Base-by-base conservation (phyloP, 352 stramenopile species). In the Pythium chondricola region DNA sequence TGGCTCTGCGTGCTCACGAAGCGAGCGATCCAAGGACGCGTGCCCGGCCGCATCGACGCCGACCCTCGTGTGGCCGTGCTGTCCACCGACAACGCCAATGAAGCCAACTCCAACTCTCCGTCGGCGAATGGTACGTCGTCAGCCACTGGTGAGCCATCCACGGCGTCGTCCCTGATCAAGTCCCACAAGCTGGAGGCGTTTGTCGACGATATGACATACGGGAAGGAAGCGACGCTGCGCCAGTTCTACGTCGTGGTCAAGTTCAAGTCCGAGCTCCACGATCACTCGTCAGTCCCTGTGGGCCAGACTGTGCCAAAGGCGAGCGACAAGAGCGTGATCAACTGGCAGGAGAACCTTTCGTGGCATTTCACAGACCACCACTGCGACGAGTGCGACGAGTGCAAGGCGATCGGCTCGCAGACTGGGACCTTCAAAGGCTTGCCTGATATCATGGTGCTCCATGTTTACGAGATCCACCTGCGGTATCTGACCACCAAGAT, bases 211-310 rank as follows among this genome's bases (percentile, higher is more conserved):
- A 83, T 93, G 67, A 74, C 69, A 17, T 86, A 89, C 45, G 54
- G 68, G 33, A 89, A 85, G 41, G 82, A 93, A 32, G 69, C 74
- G 8, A 68, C 76, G 18, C 41, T 89, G 47, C 82, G 82, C 16
- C 79, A 90, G 51, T 90, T 90, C 50, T 93, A 90, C 69, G 65
- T 88, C 14, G 82, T 93, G 21, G 65, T 80, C 58, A 90, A 90
- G 60, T 93, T 88, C 50, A 86, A 89, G 46, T 90, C 82, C 32
- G 78, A 89, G 44, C 56, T 88, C 21, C 82, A 93, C 38, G 75
- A 88, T 50, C 81, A 87, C 36, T 81, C 76, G 20, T 57, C 64
- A 24, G 67, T 88, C 14, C 78, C 82, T 3, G 82, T 93, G 20
- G 79, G 79, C 0, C 82, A 93, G 52, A 88, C 78, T 4, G 70